phyloP scores from a whole-genome alignment of 306 rosid species.

The Sophora flavescens region DNA sequence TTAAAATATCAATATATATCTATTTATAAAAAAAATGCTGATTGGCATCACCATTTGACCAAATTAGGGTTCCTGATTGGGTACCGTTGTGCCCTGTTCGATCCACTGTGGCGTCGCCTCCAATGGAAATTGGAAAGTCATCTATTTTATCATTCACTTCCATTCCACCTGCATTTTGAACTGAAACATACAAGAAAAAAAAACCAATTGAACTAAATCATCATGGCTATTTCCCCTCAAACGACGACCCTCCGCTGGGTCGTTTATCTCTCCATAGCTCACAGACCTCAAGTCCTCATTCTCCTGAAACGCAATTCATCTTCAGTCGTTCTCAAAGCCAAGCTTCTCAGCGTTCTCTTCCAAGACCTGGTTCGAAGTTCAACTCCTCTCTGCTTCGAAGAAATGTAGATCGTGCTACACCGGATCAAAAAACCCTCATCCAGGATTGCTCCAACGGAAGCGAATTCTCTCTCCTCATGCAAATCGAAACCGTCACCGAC shows the following conservation, averaged over 20 bases:
- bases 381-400: conserved; percentile 67
- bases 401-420: conserved; percentile 79
- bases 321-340: conserved; percentile 66
- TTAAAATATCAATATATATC: too few relatives aligned
- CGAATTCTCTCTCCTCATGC: conserved; percentile 70
- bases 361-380: conserved; percentile 60
- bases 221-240: conserved; percentile 70
- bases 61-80: too few relatives aligned
- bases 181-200: too few relatives aligned
- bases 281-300: conserved; percentile 45
- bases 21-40: too few relatives aligned
- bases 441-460: conserved; percentile 74
- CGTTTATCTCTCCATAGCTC: conserved; percentile 64
- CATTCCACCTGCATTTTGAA: background rate
- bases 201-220: too few relatives aligned
- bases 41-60: too few relatives aligned
- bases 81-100: too few relatives aligned
- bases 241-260: conserved; percentile 66
- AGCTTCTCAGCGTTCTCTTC: conserved; percentile 63
- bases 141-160: background rate
- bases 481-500: conserved; percentile 59
- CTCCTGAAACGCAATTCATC: conserved; percentile 56
- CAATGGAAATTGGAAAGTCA: too few relatives aligned
- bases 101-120: conserved; percentile 2
- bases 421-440: conserved; percentile 65